phyloP scores from a whole-genome alignment of 495 filamentous ascomycete genomes.

The Penicillium bialowiezense region DNA sequence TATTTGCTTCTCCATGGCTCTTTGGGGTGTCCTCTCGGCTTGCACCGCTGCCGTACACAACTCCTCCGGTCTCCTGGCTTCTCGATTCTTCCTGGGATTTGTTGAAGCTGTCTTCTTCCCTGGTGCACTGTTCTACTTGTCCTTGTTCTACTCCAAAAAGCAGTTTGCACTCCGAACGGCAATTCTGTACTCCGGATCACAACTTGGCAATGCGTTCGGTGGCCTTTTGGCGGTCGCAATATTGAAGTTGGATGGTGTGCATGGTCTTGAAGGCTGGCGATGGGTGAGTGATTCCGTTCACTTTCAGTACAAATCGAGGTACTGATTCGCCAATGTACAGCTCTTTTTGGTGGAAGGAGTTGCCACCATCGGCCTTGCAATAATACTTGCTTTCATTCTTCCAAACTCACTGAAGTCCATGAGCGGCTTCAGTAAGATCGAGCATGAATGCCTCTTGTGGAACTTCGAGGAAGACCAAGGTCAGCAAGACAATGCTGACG shows the following conservation, averaged over 20 bases:
- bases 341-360: constrained; percentile 2
- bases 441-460: constrained; percentile 22
- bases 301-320: no score
- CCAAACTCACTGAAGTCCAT: constrained; percentile 16
- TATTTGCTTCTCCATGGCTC: constrained; percentile 33
- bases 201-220: constrained; percentile 39
- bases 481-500: constrained; percentile 15
- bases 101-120: constrained; percentile 47
- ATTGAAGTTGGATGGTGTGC: constrained; percentile 10
- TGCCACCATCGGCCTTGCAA: constrained; percentile 9
- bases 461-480: constrained; percentile 19
- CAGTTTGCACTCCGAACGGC: constrained; percentile 38
- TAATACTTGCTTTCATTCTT: constrained; percentile 17
- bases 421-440: constrained; percentile 21
- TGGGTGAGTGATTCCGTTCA: constrained; percentile 47
- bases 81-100: constrained; percentile 47
- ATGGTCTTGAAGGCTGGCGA: constrained; percentile 69
- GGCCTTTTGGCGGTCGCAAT: constrained; percentile 39
- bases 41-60: constrained; percentile 21
- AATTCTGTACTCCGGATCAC: constrained; percentile 37
- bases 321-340: constrained; percentile 1
- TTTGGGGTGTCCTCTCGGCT: constrained; percentile 27
- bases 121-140: constrained; percentile 36
- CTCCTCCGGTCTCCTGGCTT: constrained; percentile 29
- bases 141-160: constrained; percentile 39